These are phyloP conservation scores for Penicillium expansum DNA, from an alignment of 2,329 filamentous ascomycete species.

Conservation along the genomic window DNA sequence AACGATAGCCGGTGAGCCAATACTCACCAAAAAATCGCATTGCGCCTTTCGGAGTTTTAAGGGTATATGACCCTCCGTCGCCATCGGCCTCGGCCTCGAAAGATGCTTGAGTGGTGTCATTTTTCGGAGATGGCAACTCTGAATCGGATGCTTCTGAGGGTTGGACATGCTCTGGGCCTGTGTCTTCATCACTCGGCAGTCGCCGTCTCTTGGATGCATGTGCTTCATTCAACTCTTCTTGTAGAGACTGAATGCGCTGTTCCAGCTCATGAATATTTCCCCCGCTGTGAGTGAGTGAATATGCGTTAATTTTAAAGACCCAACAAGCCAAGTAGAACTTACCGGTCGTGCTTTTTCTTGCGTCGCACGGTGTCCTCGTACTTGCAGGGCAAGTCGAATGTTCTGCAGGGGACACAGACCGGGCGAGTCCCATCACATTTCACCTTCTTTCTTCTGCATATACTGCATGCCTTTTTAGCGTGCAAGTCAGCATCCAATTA, in stretches of 20 bases:
- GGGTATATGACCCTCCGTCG: constrained; percentile 12
- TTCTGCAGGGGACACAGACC: constrained; percentile 9
- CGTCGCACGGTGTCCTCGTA: constrained; percentile 5
- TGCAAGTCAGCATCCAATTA: background rate
- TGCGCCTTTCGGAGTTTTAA: constrained; percentile 13
- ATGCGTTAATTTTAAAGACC: background rate
- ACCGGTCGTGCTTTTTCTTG: background rate
- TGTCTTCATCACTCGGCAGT: background rate
- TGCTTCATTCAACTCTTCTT: constrained; percentile 3
- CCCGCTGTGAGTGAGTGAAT: background rate
- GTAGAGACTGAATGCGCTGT: background rate
- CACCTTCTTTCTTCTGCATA: constrained; percentile 10
- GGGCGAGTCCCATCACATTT: constrained; percentile 15
- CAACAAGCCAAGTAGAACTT: background rate
- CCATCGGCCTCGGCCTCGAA: constrained; percentile 1
- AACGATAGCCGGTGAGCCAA: background rate
- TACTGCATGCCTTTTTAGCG: constrained; percentile 7
- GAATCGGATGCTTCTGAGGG: background rate
- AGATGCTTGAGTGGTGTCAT: background rate
- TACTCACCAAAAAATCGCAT: constrained; percentile 22
- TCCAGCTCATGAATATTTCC: background rate
- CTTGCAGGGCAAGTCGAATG: constrained; percentile 8
- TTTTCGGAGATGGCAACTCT: background rate
- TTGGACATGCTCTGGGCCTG: background rate
- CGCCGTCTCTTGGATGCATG: background rate